Base-by-base conservation (phyloP, 2,329 filamentous ascomycete genomes). In the Clonostachys byssicola region DNA sequence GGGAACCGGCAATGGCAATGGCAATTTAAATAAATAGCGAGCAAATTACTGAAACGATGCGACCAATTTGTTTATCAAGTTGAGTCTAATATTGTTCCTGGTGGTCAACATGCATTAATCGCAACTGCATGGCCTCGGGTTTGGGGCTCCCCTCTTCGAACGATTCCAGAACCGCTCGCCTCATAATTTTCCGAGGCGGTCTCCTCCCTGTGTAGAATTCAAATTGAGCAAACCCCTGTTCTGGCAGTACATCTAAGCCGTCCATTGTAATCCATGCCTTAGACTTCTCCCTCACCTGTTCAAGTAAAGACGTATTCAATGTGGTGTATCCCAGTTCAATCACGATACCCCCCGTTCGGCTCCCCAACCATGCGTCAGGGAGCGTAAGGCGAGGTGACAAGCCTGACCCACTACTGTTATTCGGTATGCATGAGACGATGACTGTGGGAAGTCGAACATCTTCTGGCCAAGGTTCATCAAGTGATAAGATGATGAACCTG, bases 371-470 rank as follows among this genome's bases (percentile, higher is more conserved):
- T 6, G 14, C 14, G 17, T n/a, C 14, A n/a, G 36, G 36, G 14
- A 39, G 14, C 12, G 36, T 39, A 39, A 39, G 17, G 14, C 12
- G 36, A n/a, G 36, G 36, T 39, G 36, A 18, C 12, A n/a, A 18
- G 14, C 17, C 14, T 18, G 36, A 39, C 12, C 80, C 79, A 14
- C 86, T 77, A 4, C 78, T 75, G 52, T 89, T 30, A 30, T 30
- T 30, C 5, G 23, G 82, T 1, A 92, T 88, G 54, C 86, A 89
- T 1, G 85, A 89, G 1, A 89, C 77, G 23, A 91, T 81, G 56
- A 92, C 85, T 2, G 86, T 90, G 0, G 88, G 87, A 13, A 77
- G 73, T 10, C 76, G 77, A 52, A 79, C 82, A 4, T 73, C 72
- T 12, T 73, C 61, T 0, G 86, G 88, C 88, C 87, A 92, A 3